Percentiles rank a stretch among this genome's conserved stretches.
phyloP scores from a whole-genome alignment of 805 yeast genomes.

The Vanderwaltozyma polyspora region DNA sequence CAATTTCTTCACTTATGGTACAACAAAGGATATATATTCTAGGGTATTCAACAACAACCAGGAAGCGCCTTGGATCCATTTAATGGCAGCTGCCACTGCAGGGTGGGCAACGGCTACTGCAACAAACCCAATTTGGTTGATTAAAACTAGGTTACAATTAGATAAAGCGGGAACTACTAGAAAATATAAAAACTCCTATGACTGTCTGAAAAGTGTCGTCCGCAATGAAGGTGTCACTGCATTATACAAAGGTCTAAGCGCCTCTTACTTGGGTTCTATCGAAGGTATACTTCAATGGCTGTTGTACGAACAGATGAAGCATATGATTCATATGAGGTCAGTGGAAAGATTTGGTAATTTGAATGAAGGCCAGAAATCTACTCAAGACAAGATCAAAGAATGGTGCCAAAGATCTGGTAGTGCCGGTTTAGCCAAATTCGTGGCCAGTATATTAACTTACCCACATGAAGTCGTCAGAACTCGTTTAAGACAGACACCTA shows the following conservation, averaged over 20 bases:
- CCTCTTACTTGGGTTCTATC: slow-evolving; percentile 85
- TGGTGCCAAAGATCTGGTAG: slow-evolving; percentile 97
- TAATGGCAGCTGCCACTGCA: slow-evolving; percentile 78
- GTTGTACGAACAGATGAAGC: slow-evolving; percentile 87
- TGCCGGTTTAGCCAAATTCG: slow-evolving; percentile 91
- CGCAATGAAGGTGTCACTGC: slow-evolving; percentile 70
- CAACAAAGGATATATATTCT: slow-evolving; percentile 71
- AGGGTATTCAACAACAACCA: slow-evolving; percentile 55
- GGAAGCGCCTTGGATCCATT: slow-evolving; percentile 77
- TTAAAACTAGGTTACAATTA: slow-evolving; percentile 86
- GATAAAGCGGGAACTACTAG: slow-evolving; percentile 60
- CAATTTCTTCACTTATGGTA: slow-evolving; percentile 92
- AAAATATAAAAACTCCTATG: slow-evolving; percentile 72
- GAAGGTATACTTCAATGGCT: slow-evolving; percentile 96
- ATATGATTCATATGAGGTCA: slow-evolving; percentile 46
- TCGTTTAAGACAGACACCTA: slow-evolving; percentile 88
- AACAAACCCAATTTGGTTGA: slow-evolving; percentile 95
- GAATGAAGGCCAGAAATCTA: slow-evolving; percentile 26
- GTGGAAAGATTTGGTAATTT: slow-evolving; percentile 28
- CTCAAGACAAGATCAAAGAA: slow-evolving; percentile 57
- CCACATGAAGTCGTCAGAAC: slow-evolving; percentile 98
- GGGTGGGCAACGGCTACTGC: slow-evolving; percentile 92
- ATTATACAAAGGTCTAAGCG: slow-evolving; percentile 82
- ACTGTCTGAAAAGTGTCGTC: slow-evolving; percentile 62
- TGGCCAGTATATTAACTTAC: slow-evolving; percentile 85